Conservation (phyloP, 306 rosid genomes). For the Sicyos edulis region DNA sequence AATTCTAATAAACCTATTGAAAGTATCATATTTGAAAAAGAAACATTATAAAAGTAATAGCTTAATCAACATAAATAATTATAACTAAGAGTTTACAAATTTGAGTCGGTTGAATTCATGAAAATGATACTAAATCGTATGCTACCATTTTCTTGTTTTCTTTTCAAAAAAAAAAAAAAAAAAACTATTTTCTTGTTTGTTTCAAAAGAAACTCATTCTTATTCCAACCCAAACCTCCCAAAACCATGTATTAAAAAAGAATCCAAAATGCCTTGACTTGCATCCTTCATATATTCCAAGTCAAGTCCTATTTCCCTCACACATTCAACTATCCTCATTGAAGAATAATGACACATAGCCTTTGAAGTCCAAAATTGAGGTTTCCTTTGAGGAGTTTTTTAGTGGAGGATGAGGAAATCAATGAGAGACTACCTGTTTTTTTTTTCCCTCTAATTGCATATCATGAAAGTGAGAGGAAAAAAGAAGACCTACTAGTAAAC, state of each 20-base stretch:
- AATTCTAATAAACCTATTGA: background rate
- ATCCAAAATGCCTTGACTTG: background rate
- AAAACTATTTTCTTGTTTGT: no score
- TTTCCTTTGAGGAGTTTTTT: constrained; percentile 7
- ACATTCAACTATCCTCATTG: background rate
- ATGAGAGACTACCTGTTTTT: background rate
- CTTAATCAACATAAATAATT: no score
- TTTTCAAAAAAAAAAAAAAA: no score
- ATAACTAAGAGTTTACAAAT: no score
- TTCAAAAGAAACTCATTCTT: background rate
- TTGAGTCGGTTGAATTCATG: no score
- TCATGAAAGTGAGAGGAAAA: constrained; percentile 2
- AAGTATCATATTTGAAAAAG: background rate
- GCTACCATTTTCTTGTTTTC: no score
- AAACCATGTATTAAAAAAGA: no score
- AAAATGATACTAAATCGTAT: no score
- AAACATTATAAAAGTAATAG: no score
- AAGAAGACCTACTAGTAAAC: constrained; percentile 19
- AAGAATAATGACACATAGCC: background rate
- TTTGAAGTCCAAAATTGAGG: constrained; percentile 17
- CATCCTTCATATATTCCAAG: constrained; percentile 10
- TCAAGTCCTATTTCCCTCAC: background rate
- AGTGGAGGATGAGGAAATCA: constrained; percentile 5
- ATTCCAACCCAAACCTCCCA: background rate
- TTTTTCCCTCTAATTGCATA: no score